Conservation (phyloP, 768 basidiomycete species). For the Boletus patriciae region DNA sequence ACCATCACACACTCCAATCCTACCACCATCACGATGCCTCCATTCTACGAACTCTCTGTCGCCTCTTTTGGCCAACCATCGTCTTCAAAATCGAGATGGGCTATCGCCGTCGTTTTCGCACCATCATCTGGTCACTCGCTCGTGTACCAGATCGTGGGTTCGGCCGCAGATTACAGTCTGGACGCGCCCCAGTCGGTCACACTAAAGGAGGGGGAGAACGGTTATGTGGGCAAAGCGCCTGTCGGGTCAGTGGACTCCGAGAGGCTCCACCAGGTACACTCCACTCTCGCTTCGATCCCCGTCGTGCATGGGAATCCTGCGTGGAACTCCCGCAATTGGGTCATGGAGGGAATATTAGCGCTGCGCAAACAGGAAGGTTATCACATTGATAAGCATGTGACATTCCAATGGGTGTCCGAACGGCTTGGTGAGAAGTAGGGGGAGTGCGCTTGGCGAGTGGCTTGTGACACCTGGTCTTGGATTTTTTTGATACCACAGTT, state of each 20-base stretch:
- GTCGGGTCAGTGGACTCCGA: conserved; percentile 32
- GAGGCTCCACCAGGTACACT: conserved; percentile 27
- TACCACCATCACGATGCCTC: conserved; percentile 25
- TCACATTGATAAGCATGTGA: conserved; percentile 31
- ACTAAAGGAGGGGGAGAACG: conserved; percentile 30
- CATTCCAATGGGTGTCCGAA: conserved; percentile 31
- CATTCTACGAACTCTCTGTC: conserved; percentile 35
- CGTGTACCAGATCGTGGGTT: conserved; percentile 33
- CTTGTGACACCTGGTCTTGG: conserved; percentile 9
- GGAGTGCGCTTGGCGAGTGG: background rate
- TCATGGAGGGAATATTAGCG: conserved; percentile 33
- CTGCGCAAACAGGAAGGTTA: conserved; percentile 31
- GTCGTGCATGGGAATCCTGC: conserved; percentile 28
- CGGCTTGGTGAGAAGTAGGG: conserved; percentile 28
- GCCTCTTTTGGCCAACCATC: conserved; percentile 28
- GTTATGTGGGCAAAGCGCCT: conserved; percentile 22
- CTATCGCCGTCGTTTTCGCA: conserved; percentile 29
- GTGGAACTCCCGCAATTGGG: conserved; percentile 33
- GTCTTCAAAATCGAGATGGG: conserved; percentile 25
- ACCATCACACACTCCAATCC: background rate
- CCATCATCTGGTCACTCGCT: conserved; percentile 30
- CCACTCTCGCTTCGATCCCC: conserved; percentile 28
- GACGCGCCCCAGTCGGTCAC: conserved; percentile 37
- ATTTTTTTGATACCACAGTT: conserved; percentile 24
- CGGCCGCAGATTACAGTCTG: conserved; percentile 27